A percentile compares a stretch with the other conserved stretches of the same genome.
phyloP scores from a whole-genome alignment of 2,329 filamentous ascomycete genomes.

The Colletotrichum sp. region DNA sequence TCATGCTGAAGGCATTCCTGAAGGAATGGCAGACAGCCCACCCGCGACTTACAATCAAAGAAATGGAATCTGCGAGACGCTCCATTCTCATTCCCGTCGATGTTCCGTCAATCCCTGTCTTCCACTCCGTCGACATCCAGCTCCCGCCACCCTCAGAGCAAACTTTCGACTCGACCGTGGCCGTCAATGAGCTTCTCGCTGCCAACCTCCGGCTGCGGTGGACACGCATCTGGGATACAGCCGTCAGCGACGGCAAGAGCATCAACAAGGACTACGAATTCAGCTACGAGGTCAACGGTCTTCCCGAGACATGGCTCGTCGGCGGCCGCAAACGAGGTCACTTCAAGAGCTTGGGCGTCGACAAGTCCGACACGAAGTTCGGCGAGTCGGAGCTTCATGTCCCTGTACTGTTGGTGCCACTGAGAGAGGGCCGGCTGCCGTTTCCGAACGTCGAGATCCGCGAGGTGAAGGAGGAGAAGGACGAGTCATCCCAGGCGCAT shows the following conservation, averaged over 20 bases:
- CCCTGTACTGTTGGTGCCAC: constrained; percentile 78
- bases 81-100: constrained; percentile 90
- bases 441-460: constrained; percentile 82
- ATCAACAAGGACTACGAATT: constrained; percentile 64
- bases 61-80: constrained; percentile 39
- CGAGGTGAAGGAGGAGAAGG: constrained; percentile 49
- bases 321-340: constrained; percentile 82
- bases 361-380: constrained; percentile 35
- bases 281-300: constrained; percentile 80
- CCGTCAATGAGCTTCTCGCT: constrained; percentile 68
- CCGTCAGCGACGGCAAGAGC: constrained; percentile 28
- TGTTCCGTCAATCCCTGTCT: constrained; percentile 80
- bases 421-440: constrained; percentile 78
- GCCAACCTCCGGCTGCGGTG: constrained; percentile 67
- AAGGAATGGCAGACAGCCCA: constrained; percentile 40
- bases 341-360: constrained; percentile 63
- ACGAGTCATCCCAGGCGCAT: constrained; percentile 24
- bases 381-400: constrained; percentile 61
- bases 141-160: constrained; percentile 24
- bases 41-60: constrained; percentile 32
- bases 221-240: constrained; percentile 67
- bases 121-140: constrained; percentile 78
- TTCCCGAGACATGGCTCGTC: constrained; percentile 81
- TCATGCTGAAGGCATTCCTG: constrained; percentile 36
- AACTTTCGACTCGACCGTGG: constrained; percentile 45